Base-by-base conservation (phyloP, 2,329 filamentous ascomycete species). In the Cephalotrichum gorgonifer region DNA sequence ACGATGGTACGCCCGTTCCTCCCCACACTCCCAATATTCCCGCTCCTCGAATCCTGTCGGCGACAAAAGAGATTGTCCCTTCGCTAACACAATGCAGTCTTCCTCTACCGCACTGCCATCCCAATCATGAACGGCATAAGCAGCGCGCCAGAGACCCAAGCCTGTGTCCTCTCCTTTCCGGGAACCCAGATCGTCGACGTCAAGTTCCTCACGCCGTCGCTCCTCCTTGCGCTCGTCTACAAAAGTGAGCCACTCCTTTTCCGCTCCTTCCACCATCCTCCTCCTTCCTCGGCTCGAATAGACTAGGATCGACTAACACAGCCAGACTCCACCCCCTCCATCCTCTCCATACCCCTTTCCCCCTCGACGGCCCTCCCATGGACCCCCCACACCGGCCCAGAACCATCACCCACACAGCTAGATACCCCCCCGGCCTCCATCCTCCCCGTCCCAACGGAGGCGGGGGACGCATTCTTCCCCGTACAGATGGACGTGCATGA, bases 161-260 rank as follows among this genome's bases (percentile, higher is more conserved):
- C 64, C 4, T 68, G 69, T 31, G 59, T 62, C 23, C 53, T 80
- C 8, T 62, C 63, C 28, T 61, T 79, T 2, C 65, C 62, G 1
- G 57, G 64, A 6, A 65, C 65, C 11, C 65, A 62, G n/a, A 64
- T 83, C 15, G 62, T 79, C 20, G 83, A 88, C 59, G 62, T 85
- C 14, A 82, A 83, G 58, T 88, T 89, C 57, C 72, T 86, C 41
- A 73, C 84, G 56, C 78, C 85, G 49, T 63, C 72, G 12, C 71
- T 67, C 0, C 60, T 89, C 2, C 69, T 88, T 48, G 55, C 86
- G 2, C 71, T 89, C 2, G 64, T 76, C 12, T 44, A 14, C 8
- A 27, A 43, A 44, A 41, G 47, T 49, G 11, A 15, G 47, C 20
- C 6, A 27, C 20, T 20, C 31, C n/a, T 33, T 23, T 43, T 20